Conservation (phyloP, 2,329 filamentous ascomycete genomes). For the Simplicillium sp. region DNA sequence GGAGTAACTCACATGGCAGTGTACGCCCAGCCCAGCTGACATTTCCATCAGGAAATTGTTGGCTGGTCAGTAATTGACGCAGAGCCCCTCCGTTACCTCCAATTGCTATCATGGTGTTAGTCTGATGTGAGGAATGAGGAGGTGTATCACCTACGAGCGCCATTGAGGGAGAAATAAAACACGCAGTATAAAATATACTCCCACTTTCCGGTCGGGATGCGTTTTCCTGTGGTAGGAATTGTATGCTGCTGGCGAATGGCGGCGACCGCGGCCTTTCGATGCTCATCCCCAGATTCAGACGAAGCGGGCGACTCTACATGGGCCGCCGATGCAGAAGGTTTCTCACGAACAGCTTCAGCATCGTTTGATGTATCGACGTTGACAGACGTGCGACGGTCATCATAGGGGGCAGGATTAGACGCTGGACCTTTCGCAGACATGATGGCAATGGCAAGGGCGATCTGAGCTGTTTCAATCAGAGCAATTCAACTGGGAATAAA, state of each 20-base stretch:
- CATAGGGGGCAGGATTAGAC: too few relatives aligned
- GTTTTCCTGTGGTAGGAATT: slow-evolving; percentile 7
- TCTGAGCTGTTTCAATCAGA: too few relatives aligned
- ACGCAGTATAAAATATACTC: slow-evolving; percentile 10
- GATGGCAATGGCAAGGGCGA: too few relatives aligned
- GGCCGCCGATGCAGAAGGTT: too few relatives aligned
- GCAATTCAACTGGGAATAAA: too few relatives aligned
- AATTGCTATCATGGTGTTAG: slow-evolving; percentile 4
- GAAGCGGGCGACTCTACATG: too few relatives aligned
- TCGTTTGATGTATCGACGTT: too few relatives aligned
- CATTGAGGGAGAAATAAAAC: slow-evolving; percentile 10
- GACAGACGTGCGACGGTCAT: too few relatives aligned
- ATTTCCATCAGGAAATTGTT: slow-evolving; percentile 4
- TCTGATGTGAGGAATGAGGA: neutral
- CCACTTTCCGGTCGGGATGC: slow-evolving; percentile 9
- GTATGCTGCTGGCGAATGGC: slow-evolving; percentile 8
- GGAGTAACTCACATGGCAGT: slow-evolving; percentile 1
- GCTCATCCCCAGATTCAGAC: slow-evolving; percentile 1
- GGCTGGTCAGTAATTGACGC: slow-evolving; percentile 6
- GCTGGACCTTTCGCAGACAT: too few relatives aligned
- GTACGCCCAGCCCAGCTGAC: slow-evolving; percentile 5
- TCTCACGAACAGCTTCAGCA: too few relatives aligned
- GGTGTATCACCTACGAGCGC: slow-evolving; percentile 4
- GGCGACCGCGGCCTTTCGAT: slow-evolving; percentile 4
- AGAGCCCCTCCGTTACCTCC: slow-evolving; percentile 8